Conservation (phyloP, 148 eudicot genomes). For the Pharnaceum exiguum region DNA sequence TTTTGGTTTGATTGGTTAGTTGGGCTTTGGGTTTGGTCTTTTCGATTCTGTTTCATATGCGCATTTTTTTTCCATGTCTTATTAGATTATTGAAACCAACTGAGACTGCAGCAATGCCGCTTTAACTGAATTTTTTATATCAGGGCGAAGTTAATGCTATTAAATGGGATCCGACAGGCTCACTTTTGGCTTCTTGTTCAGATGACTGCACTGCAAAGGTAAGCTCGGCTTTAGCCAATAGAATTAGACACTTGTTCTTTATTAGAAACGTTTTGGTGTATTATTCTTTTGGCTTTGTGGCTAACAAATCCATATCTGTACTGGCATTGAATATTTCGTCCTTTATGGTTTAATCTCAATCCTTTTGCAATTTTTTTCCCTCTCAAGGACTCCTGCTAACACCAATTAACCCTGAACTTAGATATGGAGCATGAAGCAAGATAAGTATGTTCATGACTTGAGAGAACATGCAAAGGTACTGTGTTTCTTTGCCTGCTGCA, state of each 20-base stretch:
- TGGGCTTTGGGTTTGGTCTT: too few relatives aligned
- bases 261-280: too few relatives aligned
- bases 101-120: background rate
- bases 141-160: constrained; percentile 70
- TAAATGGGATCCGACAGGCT: constrained; percentile 63
- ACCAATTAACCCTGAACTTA: constrained; percentile 14
- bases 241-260: background rate
- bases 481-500: background rate
- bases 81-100: too few relatives aligned
- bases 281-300: too few relatives aligned
- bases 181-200: constrained; percentile 60
- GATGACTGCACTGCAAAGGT: constrained; percentile 67
- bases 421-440: constrained; percentile 69
- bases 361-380: too few relatives aligned
- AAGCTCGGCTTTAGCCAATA: background rate
- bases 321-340: background rate
- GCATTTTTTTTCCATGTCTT: too few relatives aligned
- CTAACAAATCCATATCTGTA: too few relatives aligned
- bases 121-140: constrained; percentile 5
- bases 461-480: constrained; percentile 50
- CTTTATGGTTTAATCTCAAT: too few relatives aligned
- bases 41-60: too few relatives aligned
- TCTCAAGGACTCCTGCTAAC: background rate
- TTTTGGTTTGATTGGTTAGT: too few relatives aligned
- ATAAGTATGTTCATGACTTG: constrained; percentile 41